Evolutionary conservation across 441 rosid genomes (phyloP).

Genomic region (Populus hybrid): DNA sequence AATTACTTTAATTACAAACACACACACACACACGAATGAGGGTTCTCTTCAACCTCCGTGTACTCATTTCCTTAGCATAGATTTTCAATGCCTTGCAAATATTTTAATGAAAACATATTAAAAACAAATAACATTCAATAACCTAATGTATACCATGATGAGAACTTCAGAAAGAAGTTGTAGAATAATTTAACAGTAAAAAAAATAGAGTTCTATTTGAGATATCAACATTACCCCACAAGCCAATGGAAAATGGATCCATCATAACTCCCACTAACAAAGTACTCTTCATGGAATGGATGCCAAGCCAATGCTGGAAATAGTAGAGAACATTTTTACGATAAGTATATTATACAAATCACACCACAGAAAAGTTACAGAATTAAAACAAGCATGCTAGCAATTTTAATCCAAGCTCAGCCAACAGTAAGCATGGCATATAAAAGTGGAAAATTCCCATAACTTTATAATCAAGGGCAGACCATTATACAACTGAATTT

Average conservation of each 20-base stretch:
- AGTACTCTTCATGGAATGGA: constrained; percentile 97
- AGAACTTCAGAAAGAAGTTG: neutral
- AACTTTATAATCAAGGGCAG: neutral
- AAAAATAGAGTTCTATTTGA: neutral
- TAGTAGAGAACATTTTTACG: neutral
- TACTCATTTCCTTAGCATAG: neutral
- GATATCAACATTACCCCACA: constrained; percentile 64
- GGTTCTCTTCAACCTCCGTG: neutral
- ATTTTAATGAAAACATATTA: neutral
- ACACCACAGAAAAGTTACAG: constrained; percentile 3
- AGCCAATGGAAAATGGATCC: constrained; percentile 97
- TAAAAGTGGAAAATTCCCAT: neutral
- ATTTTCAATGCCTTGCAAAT: neutral
- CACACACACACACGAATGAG: no score
- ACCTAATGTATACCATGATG: neutral
- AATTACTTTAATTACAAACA: neutral
- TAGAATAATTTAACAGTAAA: neutral
- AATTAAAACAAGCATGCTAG: constrained; percentile 4
- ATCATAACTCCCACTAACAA: constrained; percentile 92
- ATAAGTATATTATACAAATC: neutral
- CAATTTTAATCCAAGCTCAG: neutral
- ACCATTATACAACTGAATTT: neutral
- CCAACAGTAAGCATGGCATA: neutral
- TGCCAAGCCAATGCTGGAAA: constrained; percentile 89
- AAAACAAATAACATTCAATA: neutral